Base-by-base conservation (phyloP, 805 yeast species). In the Saccharomycopsis lassenensis region DNA sequence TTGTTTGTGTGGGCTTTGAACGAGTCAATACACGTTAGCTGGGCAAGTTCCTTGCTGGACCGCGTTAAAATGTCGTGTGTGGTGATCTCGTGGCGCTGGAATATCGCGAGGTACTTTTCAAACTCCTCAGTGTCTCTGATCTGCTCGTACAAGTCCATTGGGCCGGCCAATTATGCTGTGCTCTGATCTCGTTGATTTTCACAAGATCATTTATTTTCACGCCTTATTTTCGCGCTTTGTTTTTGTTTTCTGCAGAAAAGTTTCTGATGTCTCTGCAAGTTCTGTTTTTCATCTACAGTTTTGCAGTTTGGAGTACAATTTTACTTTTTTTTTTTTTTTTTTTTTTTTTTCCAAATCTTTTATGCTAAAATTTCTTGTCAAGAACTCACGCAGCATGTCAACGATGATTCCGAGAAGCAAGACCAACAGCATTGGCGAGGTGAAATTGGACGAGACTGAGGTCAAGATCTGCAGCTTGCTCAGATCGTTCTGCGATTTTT, bases 81-180 rank as follows among this genome's bases (percentile, higher is more conserved):
- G 0, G 69, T 51, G 2, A 70, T 49, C 17, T 56, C 52, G 33
- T 46, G 47, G 7, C 40, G 43, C 17, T 35, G 46, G 11, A 60
- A 51, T 3, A 56, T 45, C 3, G 52, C 51, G 12, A 57, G 35
- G 44, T 52, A 60, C n/a, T 52, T 49, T 1, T 55, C 56, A n/a
- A 63, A 48, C 12, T 62, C 45, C 12, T 44, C 34, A 15, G 69
- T 55, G 5, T 49, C 35, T 0, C 67, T 65, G 20, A 61, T 50
- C 39, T 61, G 62, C 36, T 61, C 60, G 45, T 63, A 62, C 24
- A 63, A 52, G 40, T 64, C 68, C 69, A 64, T 64, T 14, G n/a
- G n/a, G n/a, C n/a, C n/a, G n/a, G n/a, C n/a, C 11, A 14, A 29
- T 4, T 29, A 16, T 18, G 16, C 21, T 29, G 14, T 29, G 16